These are phyloP conservation scores for Torulaspora pretoriensis DNA, from an alignment of 1,139 yeast genomes.

Conservation along the genomic window DNA sequence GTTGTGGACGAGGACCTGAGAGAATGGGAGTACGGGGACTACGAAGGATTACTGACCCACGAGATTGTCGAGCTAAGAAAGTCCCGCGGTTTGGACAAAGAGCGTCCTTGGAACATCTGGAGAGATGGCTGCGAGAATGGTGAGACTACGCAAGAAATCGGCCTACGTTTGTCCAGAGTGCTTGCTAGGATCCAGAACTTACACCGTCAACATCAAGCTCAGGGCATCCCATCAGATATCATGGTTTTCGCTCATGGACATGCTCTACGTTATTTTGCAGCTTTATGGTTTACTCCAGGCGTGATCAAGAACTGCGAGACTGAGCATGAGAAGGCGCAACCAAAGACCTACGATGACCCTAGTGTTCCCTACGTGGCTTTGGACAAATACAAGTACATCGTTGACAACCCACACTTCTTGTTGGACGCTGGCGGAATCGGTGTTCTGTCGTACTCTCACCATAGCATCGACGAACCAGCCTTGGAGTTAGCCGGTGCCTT, in stretches of 20 bases:
- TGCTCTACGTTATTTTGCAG: slow-evolving; percentile 80
- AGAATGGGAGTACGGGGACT: slow-evolving; percentile 96
- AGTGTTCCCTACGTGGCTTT: slow-evolving; percentile 36
- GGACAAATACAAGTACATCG: slow-evolving; percentile 34
- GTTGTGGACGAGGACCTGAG: slow-evolving; percentile 64
- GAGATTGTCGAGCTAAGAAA: slow-evolving; percentile 61
- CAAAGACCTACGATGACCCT: slow-evolving; percentile 31
- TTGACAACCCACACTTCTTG: slow-evolving; percentile 68
- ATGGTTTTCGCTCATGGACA: slow-evolving; percentile 91
- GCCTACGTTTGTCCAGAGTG: slow-evolving; percentile 63
- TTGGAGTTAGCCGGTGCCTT: slow-evolving; percentile 77
- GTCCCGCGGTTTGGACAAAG: slow-evolving; percentile 55
- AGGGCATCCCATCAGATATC: slow-evolving; percentile 60
- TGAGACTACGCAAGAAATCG: slow-evolving; percentile 62
- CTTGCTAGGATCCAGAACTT: slow-evolving; percentile 58
- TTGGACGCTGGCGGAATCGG: slow-evolving; percentile 96
- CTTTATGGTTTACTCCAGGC: slow-evolving; percentile 65
- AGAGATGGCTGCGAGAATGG: slow-evolving; percentile 91
- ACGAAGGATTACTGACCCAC: slow-evolving; percentile 73
- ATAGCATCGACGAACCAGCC: slow-evolving; percentile 81
- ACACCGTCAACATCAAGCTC: slow-evolving; percentile 57
- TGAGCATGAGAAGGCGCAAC: slow-evolving; percentile 23
- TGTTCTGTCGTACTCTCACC: slow-evolving; percentile 84
- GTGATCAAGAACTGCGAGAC: slow-evolving; percentile 32
- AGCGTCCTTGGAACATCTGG: slow-evolving; percentile 78